These are phyloP conservation scores for Phycomyces nitens DNA, from an alignment of 192 early-diverging fungal species.

Conservation along the genomic window DNA sequence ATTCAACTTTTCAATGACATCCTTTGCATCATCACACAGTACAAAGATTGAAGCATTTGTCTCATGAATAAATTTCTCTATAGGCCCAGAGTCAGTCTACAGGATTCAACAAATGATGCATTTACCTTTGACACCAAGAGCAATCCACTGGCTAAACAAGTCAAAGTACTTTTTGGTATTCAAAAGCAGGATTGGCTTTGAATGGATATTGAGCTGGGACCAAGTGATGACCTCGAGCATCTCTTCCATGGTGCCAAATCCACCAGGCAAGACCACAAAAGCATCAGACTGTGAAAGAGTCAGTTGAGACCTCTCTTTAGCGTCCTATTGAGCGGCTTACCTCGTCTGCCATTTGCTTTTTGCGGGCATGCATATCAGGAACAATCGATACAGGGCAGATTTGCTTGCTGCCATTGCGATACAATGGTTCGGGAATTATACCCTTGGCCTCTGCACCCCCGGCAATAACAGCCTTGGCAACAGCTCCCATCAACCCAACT, in stretches of 20 bases:
- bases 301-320: too few species aligned
- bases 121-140: slow-evolving; percentile 48
- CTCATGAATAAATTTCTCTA: slow-evolving; percentile 61
- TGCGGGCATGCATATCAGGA: slow-evolving; percentile 82
- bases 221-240: slow-evolving; percentile 79
- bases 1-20: slow-evolving; percentile 53
- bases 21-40: slow-evolving; percentile 55
- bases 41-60: slow-evolving; percentile 51
- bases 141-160: slow-evolving; percentile 61
- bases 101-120: background rate
- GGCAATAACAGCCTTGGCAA: slow-evolving; percentile 63
- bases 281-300: slow-evolving; percentile 46
- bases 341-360: slow-evolving; percentile 66
- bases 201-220: slow-evolving; percentile 75
- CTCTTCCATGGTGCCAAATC: slow-evolving; percentile 87
- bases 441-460: slow-evolving; percentile 66
- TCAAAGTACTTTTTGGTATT: slow-evolving; percentile 79
- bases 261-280: slow-evolving; percentile 85
- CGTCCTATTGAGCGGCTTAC: too few species aligned
- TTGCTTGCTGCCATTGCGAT: slow-evolving; percentile 28
- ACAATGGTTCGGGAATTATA: slow-evolving; percentile 70
- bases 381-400: slow-evolving; percentile 59
- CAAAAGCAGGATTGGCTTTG: slow-evolving; percentile 76
- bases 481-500: slow-evolving; percentile 76
- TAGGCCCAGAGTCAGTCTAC: background rate